A percentile compares a stretch with the other conserved stretches of the same genome.
phyloP scores from a whole-genome alignment of 257 asterid genomes.

The Apocynum venetum region DNA sequence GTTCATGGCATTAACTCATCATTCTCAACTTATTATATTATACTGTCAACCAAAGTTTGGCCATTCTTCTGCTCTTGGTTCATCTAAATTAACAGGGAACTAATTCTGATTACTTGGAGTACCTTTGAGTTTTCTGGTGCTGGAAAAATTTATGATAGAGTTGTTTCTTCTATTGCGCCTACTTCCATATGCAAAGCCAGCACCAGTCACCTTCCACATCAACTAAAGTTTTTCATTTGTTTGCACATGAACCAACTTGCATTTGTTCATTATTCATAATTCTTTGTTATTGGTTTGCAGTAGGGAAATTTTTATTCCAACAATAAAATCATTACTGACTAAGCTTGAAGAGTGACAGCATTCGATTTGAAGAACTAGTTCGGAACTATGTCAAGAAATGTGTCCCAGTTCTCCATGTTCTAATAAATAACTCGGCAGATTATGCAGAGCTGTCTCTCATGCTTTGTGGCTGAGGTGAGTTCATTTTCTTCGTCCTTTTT shows the following conservation, averaged over 20 bases:
- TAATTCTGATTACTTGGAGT: neutral
- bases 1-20: neutral
- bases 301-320: neutral
- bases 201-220: neutral
- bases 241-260: neutral
- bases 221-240: neutral
- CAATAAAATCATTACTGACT: neutral
- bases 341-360: neutral
- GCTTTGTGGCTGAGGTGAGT: neutral
- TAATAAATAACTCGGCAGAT: neutral
- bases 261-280: neutral
- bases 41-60: neutral
- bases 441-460: neutral
- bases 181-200: neutral
- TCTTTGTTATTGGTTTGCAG: neutral
- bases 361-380: neutral
- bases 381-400: neutral
- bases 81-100: neutral
- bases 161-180: neutral
- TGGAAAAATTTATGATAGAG: neutral
- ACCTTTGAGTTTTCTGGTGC: neutral
- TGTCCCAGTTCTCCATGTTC: neutral
- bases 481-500: neutral
- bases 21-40: neutral
- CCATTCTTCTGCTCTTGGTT: neutral